Conservation (phyloP, 768 basidiomycete species). For the Gymnopilus dilepis region DNA sequence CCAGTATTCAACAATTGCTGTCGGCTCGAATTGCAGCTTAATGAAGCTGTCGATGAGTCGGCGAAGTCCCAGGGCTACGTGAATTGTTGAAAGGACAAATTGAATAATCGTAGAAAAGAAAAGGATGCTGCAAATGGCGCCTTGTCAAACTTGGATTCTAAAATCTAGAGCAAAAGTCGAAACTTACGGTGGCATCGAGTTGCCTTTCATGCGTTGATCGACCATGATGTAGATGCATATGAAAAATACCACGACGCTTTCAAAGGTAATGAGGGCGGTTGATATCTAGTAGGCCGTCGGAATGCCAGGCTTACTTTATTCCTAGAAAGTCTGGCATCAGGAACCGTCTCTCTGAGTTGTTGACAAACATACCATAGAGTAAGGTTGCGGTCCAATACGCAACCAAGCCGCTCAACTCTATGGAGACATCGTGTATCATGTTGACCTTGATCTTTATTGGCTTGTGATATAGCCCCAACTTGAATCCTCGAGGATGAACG, state of each 20-base stretch:
- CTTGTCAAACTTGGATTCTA: not conserved
- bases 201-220: conserved; percentile 3
- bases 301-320: not conserved
- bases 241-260: conserved; percentile 19
- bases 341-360: not conserved
- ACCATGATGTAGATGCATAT: conserved; percentile 19
- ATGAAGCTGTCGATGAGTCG: not conserved
- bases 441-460: no score
- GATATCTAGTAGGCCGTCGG: no score
- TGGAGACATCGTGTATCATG: conserved; percentile 22
- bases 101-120: not conserved
- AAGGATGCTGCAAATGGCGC: not conserved
- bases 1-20: not conserved
- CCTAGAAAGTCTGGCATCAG: not conserved
- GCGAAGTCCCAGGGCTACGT: not conserved
- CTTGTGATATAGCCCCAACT: no score
- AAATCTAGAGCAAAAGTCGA: not conserved
- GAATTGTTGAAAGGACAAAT: not conserved
- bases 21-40: not conserved
- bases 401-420: conserved; percentile 19
- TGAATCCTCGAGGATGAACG: no score
- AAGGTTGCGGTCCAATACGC: conserved; percentile 19
- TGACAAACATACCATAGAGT: conserved; percentile 20
- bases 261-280: not conserved
- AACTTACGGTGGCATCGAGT: not conserved